A percentile compares a stretch with the other conserved stretches of the same genome.
phyloP scores from a whole-genome alignment of 805 yeast genomes.

The Ogataea pilisensis region DNA sequence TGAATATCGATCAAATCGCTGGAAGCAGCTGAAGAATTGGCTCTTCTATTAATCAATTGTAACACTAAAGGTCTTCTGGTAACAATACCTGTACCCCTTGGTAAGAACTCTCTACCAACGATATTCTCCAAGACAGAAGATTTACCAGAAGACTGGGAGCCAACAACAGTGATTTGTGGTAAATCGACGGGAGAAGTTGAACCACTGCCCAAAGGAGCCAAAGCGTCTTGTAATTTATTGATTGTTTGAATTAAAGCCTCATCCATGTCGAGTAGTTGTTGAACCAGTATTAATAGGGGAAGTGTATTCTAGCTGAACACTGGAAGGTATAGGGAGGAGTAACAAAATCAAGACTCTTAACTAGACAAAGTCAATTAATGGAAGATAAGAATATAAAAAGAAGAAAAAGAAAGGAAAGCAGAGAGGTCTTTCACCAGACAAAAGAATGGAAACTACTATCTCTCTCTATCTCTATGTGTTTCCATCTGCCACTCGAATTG shows the following conservation, averaged over 20 bases:
- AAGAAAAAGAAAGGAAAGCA: no score
- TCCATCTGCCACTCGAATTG: no score
- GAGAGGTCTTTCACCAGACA: no score
- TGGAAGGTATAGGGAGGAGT: no score
- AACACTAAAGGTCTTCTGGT: constrained; percentile 84
- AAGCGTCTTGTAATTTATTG: constrained; percentile 91
- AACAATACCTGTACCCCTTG: constrained; percentile 90
- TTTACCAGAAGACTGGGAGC: constrained; percentile 87
- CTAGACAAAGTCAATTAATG: no score
- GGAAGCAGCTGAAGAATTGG: constrained; percentile 25
- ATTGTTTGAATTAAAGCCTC: constrained; percentile 77
- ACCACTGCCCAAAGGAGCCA: constrained; percentile 92
- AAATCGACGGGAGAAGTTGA: constrained; percentile 85
- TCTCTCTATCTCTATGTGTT: neutral
- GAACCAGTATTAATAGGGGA: no score
- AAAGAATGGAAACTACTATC: neutral
- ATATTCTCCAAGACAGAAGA: constrained; percentile 87
- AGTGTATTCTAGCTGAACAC: no score
- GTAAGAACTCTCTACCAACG: constrained; percentile 87
- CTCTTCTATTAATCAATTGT: constrained; percentile 71
- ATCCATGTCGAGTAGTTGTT: constrained; percentile 53
- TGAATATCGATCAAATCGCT: constrained; percentile 42
- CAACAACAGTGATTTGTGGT: constrained; percentile 94
- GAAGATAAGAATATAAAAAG: no score
- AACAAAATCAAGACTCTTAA: no score